Base-by-base conservation (phyloP, 1,284 basidiomycete species). In the Hortiboletus rubellus region DNA sequence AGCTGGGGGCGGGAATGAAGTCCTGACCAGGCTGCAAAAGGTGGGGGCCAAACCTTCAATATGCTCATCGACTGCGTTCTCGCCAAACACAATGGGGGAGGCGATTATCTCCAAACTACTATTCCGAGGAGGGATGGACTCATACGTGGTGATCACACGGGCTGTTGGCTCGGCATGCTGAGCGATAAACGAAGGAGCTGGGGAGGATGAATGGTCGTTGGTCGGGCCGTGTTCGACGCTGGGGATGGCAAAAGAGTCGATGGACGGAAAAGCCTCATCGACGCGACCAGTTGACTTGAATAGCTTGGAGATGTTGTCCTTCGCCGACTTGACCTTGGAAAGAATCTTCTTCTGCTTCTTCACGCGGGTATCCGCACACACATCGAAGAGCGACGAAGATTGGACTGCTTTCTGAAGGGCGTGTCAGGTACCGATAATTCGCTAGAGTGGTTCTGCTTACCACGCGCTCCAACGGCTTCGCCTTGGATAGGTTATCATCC, bases 281-380 rank as follows among this genome's bases (percentile, higher is more conserved):
- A 24, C 34, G 30, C 44, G 50, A 44, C 37, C 12, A 14, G 50
- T 41, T 12, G 34, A 38, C 50, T 53, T 66, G 52, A 71, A 64
- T 36, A 67, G 42, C 50, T 54, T 66, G 42, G n/a, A 11, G 22
- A 71, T 55, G 30, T 27, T 58, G 24, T 43, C 51, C 54, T 62
- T 71, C 34, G 50, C 56, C 1, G 22, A 57, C 43, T 49, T 58
- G 38, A 67, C 48, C 43, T 45, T 68, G 40, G 42, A 57, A 38
- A 62, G 3, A 38, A 66, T 42, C 42, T 37, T 57, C 36, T 43
- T 59, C 40, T 51, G 49, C 50, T 45, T 66, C 38, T 47, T 34
- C 9, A 22, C 36, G 10, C 22, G 54, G 42, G 50, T 42, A 47
- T 54, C 43, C 3, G 33, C 22, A 41, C 36, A 14, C 22, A 5